Base-by-base conservation (phyloP, 202 grass and related monocot species). In the Zoysia matrella region DNA sequence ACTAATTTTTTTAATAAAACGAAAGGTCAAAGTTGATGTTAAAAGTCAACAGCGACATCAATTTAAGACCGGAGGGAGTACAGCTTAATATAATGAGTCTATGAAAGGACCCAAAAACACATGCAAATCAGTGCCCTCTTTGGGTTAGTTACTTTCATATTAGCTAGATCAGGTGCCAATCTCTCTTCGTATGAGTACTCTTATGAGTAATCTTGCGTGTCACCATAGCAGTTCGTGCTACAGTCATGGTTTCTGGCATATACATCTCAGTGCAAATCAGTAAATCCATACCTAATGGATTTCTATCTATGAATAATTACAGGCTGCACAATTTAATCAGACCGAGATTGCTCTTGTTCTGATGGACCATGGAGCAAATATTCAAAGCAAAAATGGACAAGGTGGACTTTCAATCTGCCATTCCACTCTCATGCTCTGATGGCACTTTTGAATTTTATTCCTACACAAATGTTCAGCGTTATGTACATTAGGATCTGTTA, bases 241-340 rank as follows among this genome's bases (percentile, higher is more conserved):
- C 30, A 36, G 9, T 82, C 47, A 44, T 82, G 13, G 4, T 78
- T 52, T 56, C 46, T 71, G 40, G 3, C 65, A 71, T 53, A 47
- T 73, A 72, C 18, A 60, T 61, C 44, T 74, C 47, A 68, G 52
- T 57, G 14, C 13, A 47, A 60, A 10, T 11, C 51, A 42, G 6
- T 12, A 65, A 53, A 62, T 51, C 52, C 10, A 13, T 4, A 44
- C 81, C 41, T 89, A 53, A 80, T 74, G 6, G 63, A 60, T 67
- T 54, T 67, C 39, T 72, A 43, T 69, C 14, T 85, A 22, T 63
- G 46, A 61, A 71, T 11, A n/a, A 84, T 80, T 78, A 72, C 89
- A 99, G 97, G 97, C 97, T 71, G 97, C 93, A 18, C 69, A 96
- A 60, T 99, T 99, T 88, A 99, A 99, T 80, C 97, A 96, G 83